Percentiles rank a stretch among this genome's conserved stretches.
These are phyloP conservation scores for Didymella arachidicola DNA, from an alignment of 2,329 filamentous ascomycete species.

Conservation along the genomic window DNA sequence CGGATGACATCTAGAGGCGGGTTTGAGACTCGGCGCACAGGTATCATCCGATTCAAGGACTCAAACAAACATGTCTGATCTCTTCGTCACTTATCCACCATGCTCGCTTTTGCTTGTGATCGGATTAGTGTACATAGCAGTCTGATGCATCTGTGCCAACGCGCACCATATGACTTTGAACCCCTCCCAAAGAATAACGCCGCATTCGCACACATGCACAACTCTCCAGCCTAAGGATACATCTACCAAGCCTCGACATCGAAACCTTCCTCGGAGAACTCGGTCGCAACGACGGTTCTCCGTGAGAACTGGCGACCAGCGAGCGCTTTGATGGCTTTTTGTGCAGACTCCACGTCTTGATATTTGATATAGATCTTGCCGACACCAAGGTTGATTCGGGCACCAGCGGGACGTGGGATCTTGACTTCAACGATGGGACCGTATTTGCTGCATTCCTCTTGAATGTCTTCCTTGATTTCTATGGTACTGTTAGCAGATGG, in stretches of 20 bases:
- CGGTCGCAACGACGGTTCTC: constrained; percentile 94
- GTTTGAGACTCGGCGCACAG: neutral
- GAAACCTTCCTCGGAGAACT: constrained; percentile 98
- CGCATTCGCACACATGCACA: constrained; percentile 3
- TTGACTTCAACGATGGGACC: constrained; percentile 88
- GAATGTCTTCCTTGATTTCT: constrained; percentile 97
- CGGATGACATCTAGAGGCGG: neutral
- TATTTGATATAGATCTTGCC: constrained; percentile 99
- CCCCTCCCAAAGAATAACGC: constrained; percentile 6
- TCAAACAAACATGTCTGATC: neutral
- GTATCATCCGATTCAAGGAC: neutral
- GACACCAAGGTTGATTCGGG: constrained; percentile 84
- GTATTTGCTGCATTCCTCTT: constrained; percentile 92
- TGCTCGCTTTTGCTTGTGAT: constrained; percentile 22
- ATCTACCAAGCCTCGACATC: constrained; percentile 87
- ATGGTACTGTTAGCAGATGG: constrained; percentile 16
- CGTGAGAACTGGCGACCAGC: constrained; percentile 96
- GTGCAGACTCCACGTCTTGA: constrained; percentile 76
- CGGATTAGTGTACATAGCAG: constrained; percentile 22
- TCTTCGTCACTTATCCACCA: neutral
- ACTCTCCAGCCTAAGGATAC: no score
- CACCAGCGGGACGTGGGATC: constrained; percentile 85
- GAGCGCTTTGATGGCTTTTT: constrained; percentile 85
- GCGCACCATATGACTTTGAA: constrained; percentile 3
- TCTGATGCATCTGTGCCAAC: constrained; percentile 16